Evolutionary conservation across 352 stramenopile species (phyloP).

Genomic region (Pythium dissotocum): DNA sequence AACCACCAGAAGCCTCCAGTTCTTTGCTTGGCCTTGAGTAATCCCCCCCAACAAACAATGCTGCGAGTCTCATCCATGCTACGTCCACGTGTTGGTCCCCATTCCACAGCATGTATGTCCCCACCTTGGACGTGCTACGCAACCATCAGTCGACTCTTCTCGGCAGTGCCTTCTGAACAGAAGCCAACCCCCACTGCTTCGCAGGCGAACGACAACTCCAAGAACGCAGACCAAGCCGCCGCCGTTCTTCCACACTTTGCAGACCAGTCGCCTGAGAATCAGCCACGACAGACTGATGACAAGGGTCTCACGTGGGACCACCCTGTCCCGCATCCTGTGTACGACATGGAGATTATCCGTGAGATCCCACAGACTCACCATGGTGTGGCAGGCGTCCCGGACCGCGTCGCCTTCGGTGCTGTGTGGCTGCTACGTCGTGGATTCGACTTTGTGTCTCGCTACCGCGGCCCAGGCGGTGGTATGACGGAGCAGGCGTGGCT

Average conservation of each 20-base stretch:
- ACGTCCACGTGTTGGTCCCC: background rate
- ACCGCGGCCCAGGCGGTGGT: conserved; percentile 44
- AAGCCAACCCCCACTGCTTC: background rate
- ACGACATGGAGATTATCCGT: conserved; percentile 41
- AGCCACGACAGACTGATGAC: background rate
- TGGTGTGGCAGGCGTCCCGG: conserved; percentile 37
- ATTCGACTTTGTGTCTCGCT: conserved; percentile 53
- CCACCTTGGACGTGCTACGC: background rate
- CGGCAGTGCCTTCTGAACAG: background rate
- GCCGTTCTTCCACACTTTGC: background rate
- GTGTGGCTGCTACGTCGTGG: conserved; percentile 44
- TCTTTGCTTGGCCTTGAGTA: background rate
- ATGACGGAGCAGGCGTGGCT: conserved; percentile 73
- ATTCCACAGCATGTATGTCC: no score
- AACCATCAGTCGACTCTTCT: background rate
- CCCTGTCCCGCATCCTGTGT: conserved; percentile 40
- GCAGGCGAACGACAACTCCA: background rate
- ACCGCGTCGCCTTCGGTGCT: conserved; percentile 37
- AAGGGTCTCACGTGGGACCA: conserved; percentile 35
- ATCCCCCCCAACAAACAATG: background rate
- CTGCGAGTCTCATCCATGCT: background rate
- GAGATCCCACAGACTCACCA: conserved; percentile 39
- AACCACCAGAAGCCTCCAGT: background rate
- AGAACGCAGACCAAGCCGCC: background rate
- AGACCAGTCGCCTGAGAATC: background rate